A percentile compares a stretch with the other conserved stretches of the same genome.
These are phyloP conservation scores for Arthrobotrys megalospora DNA, from an alignment of 2,329 filamentous ascomycete species.

Conservation along the genomic window DNA sequence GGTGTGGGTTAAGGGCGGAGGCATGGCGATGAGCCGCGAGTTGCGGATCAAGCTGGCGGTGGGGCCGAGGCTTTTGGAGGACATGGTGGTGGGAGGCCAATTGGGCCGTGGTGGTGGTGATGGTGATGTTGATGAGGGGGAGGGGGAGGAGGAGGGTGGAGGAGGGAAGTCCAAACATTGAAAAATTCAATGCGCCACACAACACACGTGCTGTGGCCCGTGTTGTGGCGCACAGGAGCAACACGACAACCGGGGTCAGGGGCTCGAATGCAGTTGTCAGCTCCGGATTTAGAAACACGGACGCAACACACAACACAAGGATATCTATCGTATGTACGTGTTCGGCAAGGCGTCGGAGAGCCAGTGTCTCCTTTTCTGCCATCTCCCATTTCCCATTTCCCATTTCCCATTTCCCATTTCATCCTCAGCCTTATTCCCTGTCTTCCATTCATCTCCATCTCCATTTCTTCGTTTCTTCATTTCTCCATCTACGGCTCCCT, in stretches of 20 bases:
- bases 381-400: neutral
- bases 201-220: neutral
- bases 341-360: conserved; percentile 1
- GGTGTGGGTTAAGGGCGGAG: conserved; percentile 61
- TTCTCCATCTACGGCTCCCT: no score
- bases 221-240: neutral
- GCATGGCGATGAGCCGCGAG: conserved; percentile 64
- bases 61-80: conserved; percentile 62
- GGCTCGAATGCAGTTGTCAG: neutral
- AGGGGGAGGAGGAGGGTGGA: neutral
- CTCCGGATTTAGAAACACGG: conserved; percentile 20
- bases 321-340: conserved; percentile 11
- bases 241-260: no score
- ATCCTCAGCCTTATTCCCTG: neutral
- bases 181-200: conserved; percentile 9
- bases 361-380: conserved; percentile 6
- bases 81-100: conserved; percentile 48
- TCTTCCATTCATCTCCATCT: neutral
- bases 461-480: no score
- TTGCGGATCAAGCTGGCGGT: conserved; percentile 63
- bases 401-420: neutral
- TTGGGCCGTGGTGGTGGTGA: no score
- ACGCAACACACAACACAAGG: no score
- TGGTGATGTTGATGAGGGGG: no score
- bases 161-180: neutral